A percentile compares a stretch with the other conserved stretches of the same genome.
These are phyloP conservation scores for Lasiosphaeriaceae sp. DNA, from an alignment of 495 filamentous ascomycete genomes.

Conservation along the genomic window DNA sequence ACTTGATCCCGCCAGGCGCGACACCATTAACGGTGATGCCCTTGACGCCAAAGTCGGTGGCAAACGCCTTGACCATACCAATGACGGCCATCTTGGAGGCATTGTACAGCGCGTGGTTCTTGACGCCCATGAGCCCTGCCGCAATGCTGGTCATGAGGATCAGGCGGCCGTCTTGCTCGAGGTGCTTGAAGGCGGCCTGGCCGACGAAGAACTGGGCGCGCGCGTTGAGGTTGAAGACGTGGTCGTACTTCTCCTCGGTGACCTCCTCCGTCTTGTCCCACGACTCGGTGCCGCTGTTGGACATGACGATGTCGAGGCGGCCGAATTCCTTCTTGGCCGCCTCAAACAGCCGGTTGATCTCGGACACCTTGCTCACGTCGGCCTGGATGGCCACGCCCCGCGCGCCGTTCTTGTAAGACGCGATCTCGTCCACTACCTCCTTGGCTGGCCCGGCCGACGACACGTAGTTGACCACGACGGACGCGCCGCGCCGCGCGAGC, in stretches of 20 bases:
- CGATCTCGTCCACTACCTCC: conserved; percentile 53
- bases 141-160: conserved; percentile 59
- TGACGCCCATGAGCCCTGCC: conserved; percentile 54
- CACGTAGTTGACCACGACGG: conserved; percentile 75
- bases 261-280: conserved; percentile 64
- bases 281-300: conserved; percentile 62
- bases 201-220: conserved; percentile 82
- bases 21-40: conserved; percentile 75
- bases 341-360: conserved; percentile 60
- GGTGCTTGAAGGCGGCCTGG: conserved; percentile 67
- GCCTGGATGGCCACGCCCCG: conserved; percentile 70
- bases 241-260: conserved; percentile 70
- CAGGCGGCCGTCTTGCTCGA: conserved; percentile 63
- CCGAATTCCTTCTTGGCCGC: conserved; percentile 63
- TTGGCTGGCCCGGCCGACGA: conserved; percentile 58
- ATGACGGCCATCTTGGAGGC: conserved; percentile 75
- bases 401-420: conserved; percentile 39
- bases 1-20: conserved; percentile 74
- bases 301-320: conserved; percentile 71
- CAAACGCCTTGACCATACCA: conserved; percentile 71
- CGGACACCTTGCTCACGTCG: conserved; percentile 62
- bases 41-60: conserved; percentile 66
- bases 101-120: conserved; percentile 71
- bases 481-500: conserved; percentile 67
- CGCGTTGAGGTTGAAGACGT: conserved; percentile 72